Evolutionary conservation across 1,139 yeast genomes (phyloP), one percentile per base, ranked within the genome.

Genomic region (Candida tropicalis): DNA sequence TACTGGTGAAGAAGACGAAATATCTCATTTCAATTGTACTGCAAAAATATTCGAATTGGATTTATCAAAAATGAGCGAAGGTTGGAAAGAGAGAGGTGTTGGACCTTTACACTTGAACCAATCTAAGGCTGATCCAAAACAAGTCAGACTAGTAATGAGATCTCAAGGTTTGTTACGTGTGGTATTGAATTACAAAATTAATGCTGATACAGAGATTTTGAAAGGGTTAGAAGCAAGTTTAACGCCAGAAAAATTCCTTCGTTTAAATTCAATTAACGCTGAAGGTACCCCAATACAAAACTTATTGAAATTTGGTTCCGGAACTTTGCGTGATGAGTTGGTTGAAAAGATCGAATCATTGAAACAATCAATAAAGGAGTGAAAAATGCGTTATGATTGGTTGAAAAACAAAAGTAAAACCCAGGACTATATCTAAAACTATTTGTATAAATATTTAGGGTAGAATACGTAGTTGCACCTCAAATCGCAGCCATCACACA

Each of bases 21-120:
- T 71, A 35, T 79, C 88, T 0, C 64, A 84, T 8, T 88, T 80
- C 60, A 79, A 80, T 33, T 76, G 86, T 36, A 82, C 85, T 34
- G 90, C 95, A 11, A 89, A 91, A 59, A 68, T 93, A 15, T 95
- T 90, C 59, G 88, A 84, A 41, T 68, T 89, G 52, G 82, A 86
- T 52, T 68, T 91, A 32, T 67, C 83, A 1, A 75, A 79, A 33
- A 75, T 86, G 1, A 63, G 75, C 10, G 79, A 75, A 22, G 97
- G 97, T 2, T 95, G 99, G 99, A 93, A 87, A 61, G 99, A 95
- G 63, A 79, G 96, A 56, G 99, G 99, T 13, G 75, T 86, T 32
- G 99, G 99, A 1, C 78, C 82, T 4, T 67, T 95, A 13, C 96
- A 88, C 62, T 77, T 95, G 31, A 93, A 93, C 62, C 77, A 78